Base-by-base conservation (phyloP, 306 rosid genomes). In the Sophora flavescens region DNA sequence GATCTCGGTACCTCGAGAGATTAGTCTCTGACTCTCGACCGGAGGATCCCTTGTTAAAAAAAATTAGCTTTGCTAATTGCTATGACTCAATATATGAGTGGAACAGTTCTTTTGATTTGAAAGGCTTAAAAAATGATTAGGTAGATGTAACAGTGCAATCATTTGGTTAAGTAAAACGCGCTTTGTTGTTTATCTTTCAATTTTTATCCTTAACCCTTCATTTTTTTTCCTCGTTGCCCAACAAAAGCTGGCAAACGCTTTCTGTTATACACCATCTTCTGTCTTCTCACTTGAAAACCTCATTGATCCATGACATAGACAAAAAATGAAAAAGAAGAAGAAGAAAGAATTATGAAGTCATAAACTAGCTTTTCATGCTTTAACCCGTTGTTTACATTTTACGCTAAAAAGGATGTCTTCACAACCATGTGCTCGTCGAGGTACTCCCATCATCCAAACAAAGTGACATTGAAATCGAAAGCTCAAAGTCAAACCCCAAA, bases 121-220 rank as follows among this genome's bases (percentile, higher is more conserved):
- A 33, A 50, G 62, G 12, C 45, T 18, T 15, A 45, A 64, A 61
- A 62, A 69, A 63, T 68, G 77, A 75, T 62, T 70, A 22, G 74
- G 77, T 75, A 59, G 88, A 82, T 78, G 60, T 22, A 82, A 75
- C 88, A 78, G 70, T 63, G 50, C 75, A 77, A 82, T 82, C 84
- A 85, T 78, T 65, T 80, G 71, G 82, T 82, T 85, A 75, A 81
- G 63, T 64, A 69, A 85, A 85, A 82, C 82, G 71, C 84, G 84
- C 74, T 79, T 78, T 60, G 56, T 78, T 78, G 67, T 44, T 47
- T 28, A 38, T 36, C 57, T 67, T 17, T 50, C 12, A 5, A 48
- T 79, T 58, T 76, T 6, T 63, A 72, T 75, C 51, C 18, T 62
- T 39, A 65, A 63, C 22, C 22, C 0, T 22, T 22, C 22, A 22